A percentile compares a stretch with the other conserved stretches of the same genome.
phyloP scores from a whole-genome alignment of 2,329 filamentous ascomycete species.

The Phoma herbarum region DNA sequence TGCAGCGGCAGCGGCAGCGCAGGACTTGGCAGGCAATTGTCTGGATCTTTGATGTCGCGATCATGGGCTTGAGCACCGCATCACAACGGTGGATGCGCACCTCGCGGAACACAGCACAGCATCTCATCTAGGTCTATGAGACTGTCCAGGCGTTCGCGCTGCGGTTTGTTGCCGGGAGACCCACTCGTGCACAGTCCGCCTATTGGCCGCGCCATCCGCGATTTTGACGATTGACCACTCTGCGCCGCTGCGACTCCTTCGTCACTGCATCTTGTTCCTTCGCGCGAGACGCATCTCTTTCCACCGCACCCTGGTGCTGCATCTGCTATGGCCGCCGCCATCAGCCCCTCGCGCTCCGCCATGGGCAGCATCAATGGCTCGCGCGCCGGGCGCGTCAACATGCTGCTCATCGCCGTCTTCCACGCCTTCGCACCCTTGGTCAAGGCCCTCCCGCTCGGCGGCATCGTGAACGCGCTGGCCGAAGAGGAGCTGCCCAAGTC shows the following conservation, averaged over 20 bases:
- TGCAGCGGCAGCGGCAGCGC: constrained; percentile 6
- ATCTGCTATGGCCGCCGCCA: constrained; percentile 40
- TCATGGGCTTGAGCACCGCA: background rate
- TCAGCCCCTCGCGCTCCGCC: constrained; percentile 31
- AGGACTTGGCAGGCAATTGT: background rate
- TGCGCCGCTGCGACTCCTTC: constrained; percentile 4
- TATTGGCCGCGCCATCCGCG: constrained; percentile 11
- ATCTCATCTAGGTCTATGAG: background rate
- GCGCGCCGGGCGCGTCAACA: constrained; percentile 35
- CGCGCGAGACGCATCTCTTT: constrained; percentile 10
- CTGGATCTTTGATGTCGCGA: background rate
- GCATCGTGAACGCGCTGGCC: constrained; percentile 32
- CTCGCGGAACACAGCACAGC: constrained; percentile 9
- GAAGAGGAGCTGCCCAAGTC: constrained; percentile 47
- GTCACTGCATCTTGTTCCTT: constrained; percentile 6
- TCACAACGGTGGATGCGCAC: background rate
- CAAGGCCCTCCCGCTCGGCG: constrained; percentile 46
- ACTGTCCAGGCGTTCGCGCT: constrained; percentile 6
- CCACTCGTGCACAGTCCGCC: constrained; percentile 12
- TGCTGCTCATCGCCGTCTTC: constrained; percentile 42
- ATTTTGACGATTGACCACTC: constrained; percentile 19
- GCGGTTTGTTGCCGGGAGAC: constrained; percentile 3
- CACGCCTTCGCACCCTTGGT: constrained; percentile 46
- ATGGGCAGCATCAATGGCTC: constrained; percentile 41
- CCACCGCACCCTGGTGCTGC: constrained; percentile 25